Conservation (phyloP, 2,329 filamentous ascomycete species). For the Trichoderma endophyticum region DNA sequence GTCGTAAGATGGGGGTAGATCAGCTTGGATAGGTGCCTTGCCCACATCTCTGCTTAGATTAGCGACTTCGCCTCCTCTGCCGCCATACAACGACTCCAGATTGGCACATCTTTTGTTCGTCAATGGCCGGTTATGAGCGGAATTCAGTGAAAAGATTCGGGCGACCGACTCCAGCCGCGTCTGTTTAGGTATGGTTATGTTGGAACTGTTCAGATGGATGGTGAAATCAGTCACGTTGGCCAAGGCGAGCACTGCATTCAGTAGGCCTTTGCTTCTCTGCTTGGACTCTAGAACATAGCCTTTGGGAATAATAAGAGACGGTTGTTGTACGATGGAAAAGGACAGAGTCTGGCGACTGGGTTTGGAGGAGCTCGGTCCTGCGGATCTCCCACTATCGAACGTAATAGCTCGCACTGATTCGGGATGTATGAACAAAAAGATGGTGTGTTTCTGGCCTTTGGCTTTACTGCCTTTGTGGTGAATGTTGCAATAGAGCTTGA, state of each 20-base stretch:
- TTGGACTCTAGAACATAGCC: background rate
- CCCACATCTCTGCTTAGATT: background rate
- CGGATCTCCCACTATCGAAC: background rate
- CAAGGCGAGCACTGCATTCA: background rate
- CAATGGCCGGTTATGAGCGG: background rate
- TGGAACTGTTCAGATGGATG: background rate
- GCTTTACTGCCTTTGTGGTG: background rate
- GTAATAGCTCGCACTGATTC: background rate
- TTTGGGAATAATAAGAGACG: background rate
- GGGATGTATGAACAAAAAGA: background rate
- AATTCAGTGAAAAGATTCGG: background rate
- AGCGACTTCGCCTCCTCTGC: background rate
- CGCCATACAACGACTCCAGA: background rate
- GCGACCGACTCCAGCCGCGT: background rate
- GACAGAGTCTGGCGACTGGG: background rate
- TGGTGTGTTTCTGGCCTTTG: background rate
- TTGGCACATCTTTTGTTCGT: background rate
- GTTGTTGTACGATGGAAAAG: background rate
- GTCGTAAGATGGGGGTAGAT: background rate
- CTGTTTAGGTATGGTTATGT: background rate
- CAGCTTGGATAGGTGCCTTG: background rate
- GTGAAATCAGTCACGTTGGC: background rate
- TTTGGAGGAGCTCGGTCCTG: background rate
- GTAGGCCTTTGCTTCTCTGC: background rate
- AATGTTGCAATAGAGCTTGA: background rate